Percentiles rank a stretch among this genome's conserved stretches.
Evolutionary conservation across 768 basidiomycete species (phyloP).

Genomic region (Kwoniella sp.): DNA sequence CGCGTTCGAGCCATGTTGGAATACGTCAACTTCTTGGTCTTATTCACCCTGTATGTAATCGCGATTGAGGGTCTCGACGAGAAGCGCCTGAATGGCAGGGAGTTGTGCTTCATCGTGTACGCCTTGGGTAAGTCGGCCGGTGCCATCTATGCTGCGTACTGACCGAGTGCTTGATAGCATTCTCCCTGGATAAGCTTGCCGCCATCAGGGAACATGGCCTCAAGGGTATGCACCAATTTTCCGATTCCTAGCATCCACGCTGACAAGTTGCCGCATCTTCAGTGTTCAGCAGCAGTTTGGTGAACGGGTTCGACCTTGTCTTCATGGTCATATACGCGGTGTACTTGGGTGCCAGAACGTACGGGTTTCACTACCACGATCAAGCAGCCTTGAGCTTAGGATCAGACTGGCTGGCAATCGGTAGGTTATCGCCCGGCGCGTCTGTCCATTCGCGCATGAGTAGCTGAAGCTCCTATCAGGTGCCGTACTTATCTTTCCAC

Average conservation of each 20-base stretch:
- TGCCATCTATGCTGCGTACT: neutral
- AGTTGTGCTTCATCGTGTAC: constrained; percentile 68
- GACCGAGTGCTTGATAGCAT: constrained; percentile 59
- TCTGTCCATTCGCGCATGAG: neutral
- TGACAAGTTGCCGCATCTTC: neutral
- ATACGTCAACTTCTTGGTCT: constrained; percentile 76
- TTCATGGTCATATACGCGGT: constrained; percentile 77
- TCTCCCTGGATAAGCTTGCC: constrained; percentile 85
- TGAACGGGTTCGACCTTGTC: constrained; percentile 85
- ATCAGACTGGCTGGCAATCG: constrained; percentile 77
- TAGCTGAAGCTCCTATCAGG: constrained; percentile 24
- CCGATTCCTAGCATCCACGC: too few relatives aligned
- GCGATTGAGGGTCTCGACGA: constrained; percentile 71
- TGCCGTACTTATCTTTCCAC: constrained; percentile 83
- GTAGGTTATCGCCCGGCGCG: constrained; percentile 38
- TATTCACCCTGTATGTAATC: constrained; percentile 78
- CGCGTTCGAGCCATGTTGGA: constrained; percentile 85
- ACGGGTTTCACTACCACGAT: constrained; percentile 66
- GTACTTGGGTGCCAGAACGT: constrained; percentile 71
- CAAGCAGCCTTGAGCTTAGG: constrained; percentile 66
- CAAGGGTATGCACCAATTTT: constrained; percentile 69
- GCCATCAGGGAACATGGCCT: constrained; percentile 95
- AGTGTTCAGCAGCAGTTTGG: constrained; percentile 45
- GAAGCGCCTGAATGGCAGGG: constrained; percentile 62
- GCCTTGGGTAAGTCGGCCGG: constrained; percentile 49